Percentiles rank a stretch among this genome's conserved stretches.
Evolutionary conservation across 2,329 filamentous ascomycete species (phyloP).

Genomic region (Colletotrichum filicis): DNA sequence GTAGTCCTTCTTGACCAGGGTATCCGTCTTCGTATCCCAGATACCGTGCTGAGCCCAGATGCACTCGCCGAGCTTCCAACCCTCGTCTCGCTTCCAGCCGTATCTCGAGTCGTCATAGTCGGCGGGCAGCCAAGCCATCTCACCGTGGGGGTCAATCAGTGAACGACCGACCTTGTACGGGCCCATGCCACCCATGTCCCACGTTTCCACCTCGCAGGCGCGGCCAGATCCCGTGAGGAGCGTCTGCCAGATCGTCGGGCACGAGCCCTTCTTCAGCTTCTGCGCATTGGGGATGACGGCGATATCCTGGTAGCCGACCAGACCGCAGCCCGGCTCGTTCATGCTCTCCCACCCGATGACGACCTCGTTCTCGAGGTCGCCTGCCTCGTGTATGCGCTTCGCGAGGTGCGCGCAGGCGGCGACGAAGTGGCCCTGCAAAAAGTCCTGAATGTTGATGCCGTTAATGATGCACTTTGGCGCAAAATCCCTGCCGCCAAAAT

Average conservation of each 20-base stretch:
- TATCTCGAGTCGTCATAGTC: constrained; percentile 89
- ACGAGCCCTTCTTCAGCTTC: constrained; percentile 90
- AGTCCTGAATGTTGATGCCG: constrained; percentile 96
- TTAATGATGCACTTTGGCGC: constrained; percentile 96
- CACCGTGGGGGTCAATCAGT: constrained; percentile 88
- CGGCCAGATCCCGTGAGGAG: constrained; percentile 92
- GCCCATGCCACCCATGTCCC: constrained; percentile 93
- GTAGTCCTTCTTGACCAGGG: constrained; percentile 85
- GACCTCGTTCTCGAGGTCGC: constrained; percentile 85
- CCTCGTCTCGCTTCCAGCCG: constrained; percentile 87
- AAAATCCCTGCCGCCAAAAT: constrained; percentile 91
- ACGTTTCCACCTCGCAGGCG: constrained; percentile 89
- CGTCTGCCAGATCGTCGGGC: constrained; percentile 93
- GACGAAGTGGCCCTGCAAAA: constrained; percentile 88
- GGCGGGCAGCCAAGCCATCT: constrained; percentile 84
- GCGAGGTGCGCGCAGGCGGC: constrained; percentile 84
- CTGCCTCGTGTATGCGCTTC: constrained; percentile 86
- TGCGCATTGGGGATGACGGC: constrained; percentile 86
- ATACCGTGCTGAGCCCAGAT: constrained; percentile 97
- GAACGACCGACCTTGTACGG: constrained; percentile 88
- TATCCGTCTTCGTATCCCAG: constrained; percentile 86
- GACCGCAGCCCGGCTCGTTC: constrained; percentile 92
- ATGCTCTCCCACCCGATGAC: constrained; percentile 96
- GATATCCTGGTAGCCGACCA: constrained; percentile 86
- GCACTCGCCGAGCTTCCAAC: constrained; percentile 94